Evolutionary conservation across 2,329 filamentous ascomycete genomes (phyloP).

Genomic region (Pestalotiopsis sp.): DNA sequence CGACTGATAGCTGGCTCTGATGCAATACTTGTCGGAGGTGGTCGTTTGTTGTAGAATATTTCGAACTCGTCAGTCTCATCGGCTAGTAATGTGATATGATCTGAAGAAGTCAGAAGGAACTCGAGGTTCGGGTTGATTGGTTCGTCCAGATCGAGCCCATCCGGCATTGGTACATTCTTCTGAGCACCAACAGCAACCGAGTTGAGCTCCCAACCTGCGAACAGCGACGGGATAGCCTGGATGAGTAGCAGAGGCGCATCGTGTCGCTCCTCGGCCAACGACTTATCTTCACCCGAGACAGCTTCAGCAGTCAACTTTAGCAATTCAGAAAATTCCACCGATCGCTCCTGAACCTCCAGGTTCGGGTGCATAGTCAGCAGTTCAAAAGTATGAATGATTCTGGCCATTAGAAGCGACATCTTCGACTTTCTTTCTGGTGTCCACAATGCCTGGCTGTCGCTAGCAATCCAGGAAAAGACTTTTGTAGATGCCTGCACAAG

Average conservation of each 20-base stretch:
- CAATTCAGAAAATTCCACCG: slow-evolving; percentile 89
- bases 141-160: slow-evolving; percentile 75
- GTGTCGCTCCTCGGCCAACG: slow-evolving; percentile 53
- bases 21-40: slow-evolving; percentile 52
- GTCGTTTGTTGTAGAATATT: slow-evolving; percentile 63
- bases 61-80: slow-evolving; percentile 70
- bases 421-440: slow-evolving; percentile 73
- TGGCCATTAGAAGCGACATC: slow-evolving; percentile 76
- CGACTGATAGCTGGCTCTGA: slow-evolving; percentile 60
- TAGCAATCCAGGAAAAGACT: slow-evolving; percentile 74
- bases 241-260: slow-evolving; percentile 84
- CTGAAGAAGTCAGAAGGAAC: slow-evolving; percentile 64
- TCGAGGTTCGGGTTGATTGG: slow-evolving; percentile 79
- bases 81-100: slow-evolving; percentile 49
- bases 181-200: slow-evolving; percentile 85
- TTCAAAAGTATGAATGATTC: slow-evolving; percentile 82
- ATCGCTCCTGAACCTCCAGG: slow-evolving; percentile 91
- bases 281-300: slow-evolving; percentile 65
- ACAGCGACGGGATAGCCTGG: slow-evolving; percentile 87
- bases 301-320: slow-evolving; percentile 87
- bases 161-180: slow-evolving; percentile 79
- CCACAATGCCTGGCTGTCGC: slow-evolving; percentile 69
- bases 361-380: slow-evolving; percentile 79
- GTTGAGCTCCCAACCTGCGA: slow-evolving; percentile 85
- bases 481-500: slow-evolving; percentile 87